Conservation (phyloP, 2,329 filamentous ascomycete species). For the Chaetomium olivaceum region DNA sequence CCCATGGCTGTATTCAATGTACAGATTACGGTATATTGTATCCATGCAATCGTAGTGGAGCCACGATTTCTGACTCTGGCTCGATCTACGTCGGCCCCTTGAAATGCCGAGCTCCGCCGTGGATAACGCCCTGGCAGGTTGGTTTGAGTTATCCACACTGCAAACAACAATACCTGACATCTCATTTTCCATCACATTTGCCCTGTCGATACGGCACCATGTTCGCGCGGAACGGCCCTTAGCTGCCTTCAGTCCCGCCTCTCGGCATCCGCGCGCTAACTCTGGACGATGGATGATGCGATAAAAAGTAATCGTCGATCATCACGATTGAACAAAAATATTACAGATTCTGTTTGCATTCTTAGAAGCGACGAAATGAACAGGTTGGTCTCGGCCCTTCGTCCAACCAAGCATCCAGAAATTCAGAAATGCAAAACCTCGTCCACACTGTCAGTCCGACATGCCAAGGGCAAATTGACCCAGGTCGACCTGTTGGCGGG, state of each 20-base stretch:
- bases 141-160: not conserved
- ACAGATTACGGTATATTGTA: not conserved
- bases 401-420: not conserved
- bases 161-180: not conserved
- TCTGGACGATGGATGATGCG: not conserved
- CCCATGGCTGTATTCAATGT: not conserved
- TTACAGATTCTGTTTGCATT: not conserved
- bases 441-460: too few relatives aligned
- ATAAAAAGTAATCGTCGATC: not conserved
- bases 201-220: constrained; percentile 17
- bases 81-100: not conserved
- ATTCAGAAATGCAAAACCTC: not conserved
- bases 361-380: not conserved
- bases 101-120: not conserved
- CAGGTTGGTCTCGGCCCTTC: not conserved
- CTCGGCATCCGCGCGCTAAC: not conserved
- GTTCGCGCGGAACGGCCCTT: constrained; percentile 28
- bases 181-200: constrained; percentile 21
- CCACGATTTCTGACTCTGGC: not conserved
- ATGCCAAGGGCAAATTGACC: not conserved
- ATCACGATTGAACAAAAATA: not conserved
- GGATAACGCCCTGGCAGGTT: not conserved
- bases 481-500: too few relatives aligned
- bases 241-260: constrained; percentile 9
- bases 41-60: not conserved